These are phyloP conservation scores for Oxytropis ochrocephala DNA, from an alignment of 306 rosid genomes.

Conservation along the genomic window DNA sequence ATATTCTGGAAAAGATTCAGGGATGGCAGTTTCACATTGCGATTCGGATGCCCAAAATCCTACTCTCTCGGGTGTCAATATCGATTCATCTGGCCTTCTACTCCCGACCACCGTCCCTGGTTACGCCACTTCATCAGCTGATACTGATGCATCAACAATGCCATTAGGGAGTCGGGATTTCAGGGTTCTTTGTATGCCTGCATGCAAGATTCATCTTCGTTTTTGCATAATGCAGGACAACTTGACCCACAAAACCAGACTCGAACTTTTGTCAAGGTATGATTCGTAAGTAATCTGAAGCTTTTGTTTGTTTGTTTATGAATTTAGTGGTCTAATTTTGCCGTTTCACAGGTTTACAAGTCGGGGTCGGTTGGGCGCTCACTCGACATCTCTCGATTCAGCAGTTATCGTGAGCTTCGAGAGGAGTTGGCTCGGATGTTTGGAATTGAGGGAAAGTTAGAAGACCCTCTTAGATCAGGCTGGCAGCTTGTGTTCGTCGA, in stretches of 20 bases:
- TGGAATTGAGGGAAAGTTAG: constrained; percentile 90
- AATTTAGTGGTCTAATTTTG: constrained; percentile 12
- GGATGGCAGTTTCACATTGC: constrained; percentile 51
- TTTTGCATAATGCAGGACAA: constrained; percentile 66
- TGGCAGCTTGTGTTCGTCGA: constrained; percentile 99
- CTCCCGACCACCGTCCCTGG: constrained; percentile 62
- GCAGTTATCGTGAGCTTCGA: constrained; percentile 89
- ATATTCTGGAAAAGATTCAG: constrained; percentile 55
- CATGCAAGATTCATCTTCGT: constrained; percentile 67
- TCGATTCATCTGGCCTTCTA: constrained; percentile 84
- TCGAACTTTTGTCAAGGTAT: constrained; percentile 77
- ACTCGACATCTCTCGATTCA: constrained; percentile 85
- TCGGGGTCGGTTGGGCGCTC: constrained; percentile 89
- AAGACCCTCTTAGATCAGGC: constrained; percentile 98
- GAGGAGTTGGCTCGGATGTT: constrained; percentile 92
- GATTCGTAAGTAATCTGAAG: constrained; percentile 5
- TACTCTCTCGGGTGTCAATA: constrained; percentile 72
- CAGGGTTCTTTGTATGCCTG: constrained; percentile 61
- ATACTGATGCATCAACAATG: constrained; percentile 57
- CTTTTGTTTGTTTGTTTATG: not conserved
- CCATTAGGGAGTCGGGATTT: constrained; percentile 71
- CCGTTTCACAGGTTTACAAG: constrained; percentile 65
- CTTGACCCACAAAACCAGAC: constrained; percentile 58
- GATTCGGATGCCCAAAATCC: constrained; percentile 60
- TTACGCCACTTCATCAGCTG: constrained; percentile 51